Conservation (phyloP, 441 rosid species). For the Corymbia citriodora region DNA sequence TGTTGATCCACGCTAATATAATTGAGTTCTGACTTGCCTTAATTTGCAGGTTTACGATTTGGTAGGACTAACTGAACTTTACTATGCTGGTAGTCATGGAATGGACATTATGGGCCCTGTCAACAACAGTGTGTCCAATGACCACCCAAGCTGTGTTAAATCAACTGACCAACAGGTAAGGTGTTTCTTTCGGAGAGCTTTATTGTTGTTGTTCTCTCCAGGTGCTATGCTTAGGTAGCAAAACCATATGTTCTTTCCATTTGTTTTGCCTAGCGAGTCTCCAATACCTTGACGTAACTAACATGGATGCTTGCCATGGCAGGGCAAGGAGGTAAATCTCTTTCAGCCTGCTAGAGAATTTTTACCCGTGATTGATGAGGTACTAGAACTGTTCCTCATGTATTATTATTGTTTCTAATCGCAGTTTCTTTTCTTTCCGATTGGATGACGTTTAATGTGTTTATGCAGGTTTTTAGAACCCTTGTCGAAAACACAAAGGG, state of each 20-base stretch:
- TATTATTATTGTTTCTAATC: background rate
- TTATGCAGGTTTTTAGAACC: conserved; percentile 53
- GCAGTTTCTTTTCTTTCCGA: background rate
- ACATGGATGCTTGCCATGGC: background rate
- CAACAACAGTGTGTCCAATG: conserved; percentile 27
- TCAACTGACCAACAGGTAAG: conserved; percentile 63
- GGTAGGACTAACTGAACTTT: conserved; percentile 91
- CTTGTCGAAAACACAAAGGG: conserved; percentile 68
- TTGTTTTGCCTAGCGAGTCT: background rate
- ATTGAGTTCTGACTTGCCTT: background rate
- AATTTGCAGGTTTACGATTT: conserved; percentile 64
- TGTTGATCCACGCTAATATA: background rate
- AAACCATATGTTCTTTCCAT: background rate
- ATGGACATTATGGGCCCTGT: conserved; percentile 92
- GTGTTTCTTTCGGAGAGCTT: background rate
- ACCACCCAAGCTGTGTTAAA: conserved; percentile 42
- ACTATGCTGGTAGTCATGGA: conserved; percentile 98
- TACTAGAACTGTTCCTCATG: background rate
- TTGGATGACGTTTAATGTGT: background rate
- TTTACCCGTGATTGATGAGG: conserved; percentile 59
- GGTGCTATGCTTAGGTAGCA: background rate
- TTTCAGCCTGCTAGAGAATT: conserved; percentile 13
- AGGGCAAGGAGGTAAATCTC: conserved; percentile 6
- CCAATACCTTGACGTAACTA: background rate
- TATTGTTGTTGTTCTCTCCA: background rate